Evolutionary conservation across 2,329 filamentous ascomycete species (phyloP).

Genomic region (Zymoseptoria tritici): DNA sequence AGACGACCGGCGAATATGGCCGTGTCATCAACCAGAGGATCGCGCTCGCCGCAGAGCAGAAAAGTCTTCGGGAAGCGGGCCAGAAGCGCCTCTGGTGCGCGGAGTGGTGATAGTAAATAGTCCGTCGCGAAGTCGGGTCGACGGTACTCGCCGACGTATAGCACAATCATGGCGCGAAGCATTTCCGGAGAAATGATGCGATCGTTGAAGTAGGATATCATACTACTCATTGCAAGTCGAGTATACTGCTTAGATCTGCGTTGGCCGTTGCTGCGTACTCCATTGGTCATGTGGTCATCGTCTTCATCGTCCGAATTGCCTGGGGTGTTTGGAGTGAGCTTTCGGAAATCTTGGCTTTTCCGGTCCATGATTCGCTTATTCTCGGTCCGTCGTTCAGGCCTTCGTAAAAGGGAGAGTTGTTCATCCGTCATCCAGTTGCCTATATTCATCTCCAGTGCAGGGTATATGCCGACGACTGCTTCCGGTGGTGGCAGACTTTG

Average conservation of each 20-base stretch:
- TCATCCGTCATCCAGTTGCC: conserved; percentile 99
- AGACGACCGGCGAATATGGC: conserved; percentile 89
- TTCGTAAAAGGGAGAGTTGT: conserved; percentile 88
- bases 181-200: conserved; percentile 91
- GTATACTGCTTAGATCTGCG: conserved; percentile 41
- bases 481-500: conserved; percentile 52
- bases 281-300: conserved; percentile 25
- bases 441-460: conserved; percentile 91
- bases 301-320: conserved; percentile 71
- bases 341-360: conserved; percentile 84
- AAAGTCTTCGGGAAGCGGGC: conserved; percentile 88
- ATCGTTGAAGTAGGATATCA: conserved; percentile 97
- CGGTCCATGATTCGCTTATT: conserved; percentile 71
- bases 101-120: conserved; percentile 80
- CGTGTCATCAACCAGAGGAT: conserved; percentile 92
- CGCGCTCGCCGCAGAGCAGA: conserved; percentile 88
- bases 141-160: conserved; percentile 91
- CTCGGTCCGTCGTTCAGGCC: conserved; percentile 67
- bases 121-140: conserved; percentile 88
- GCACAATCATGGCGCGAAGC: conserved; percentile 98
- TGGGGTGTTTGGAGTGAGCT: conserved; percentile 71
- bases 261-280: not conserved
- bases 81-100: conserved; percentile 78
- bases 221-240: conserved; percentile 87
- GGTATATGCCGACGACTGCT: conserved; percentile 80